A percentile compares a stretch with the other conserved stretches of the same genome.
Evolutionary conservation across 495 filamentous ascomycete species (phyloP).

Genomic region (Polyplosphaeria fusca): DNA sequence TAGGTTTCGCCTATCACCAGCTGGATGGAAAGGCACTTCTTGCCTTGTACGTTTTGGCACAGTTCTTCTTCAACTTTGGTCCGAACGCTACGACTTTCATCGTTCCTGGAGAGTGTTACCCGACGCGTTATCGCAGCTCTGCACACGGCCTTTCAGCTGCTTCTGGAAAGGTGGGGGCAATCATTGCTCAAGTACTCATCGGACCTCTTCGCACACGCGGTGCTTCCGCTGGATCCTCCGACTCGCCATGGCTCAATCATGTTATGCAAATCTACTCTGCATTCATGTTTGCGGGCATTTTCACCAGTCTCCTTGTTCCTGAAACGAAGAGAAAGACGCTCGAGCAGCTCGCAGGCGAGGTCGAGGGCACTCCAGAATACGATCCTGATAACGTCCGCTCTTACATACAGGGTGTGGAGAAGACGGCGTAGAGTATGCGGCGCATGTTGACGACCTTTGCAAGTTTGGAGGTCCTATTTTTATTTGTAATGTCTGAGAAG

Average conservation of each 20-base stretch:
- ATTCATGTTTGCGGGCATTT: slow-evolving; percentile 26
- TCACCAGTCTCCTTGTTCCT: slow-evolving; percentile 18
- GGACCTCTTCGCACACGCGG: slow-evolving; percentile 15
- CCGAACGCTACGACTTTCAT: slow-evolving; percentile 93
- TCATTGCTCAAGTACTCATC: slow-evolving; percentile 54
- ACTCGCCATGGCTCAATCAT: slow-evolving; percentile 23
- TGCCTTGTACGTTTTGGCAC: slow-evolving; percentile 71
- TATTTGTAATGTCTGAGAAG: too few species aligned
- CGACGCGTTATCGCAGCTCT: slow-evolving; percentile 79
- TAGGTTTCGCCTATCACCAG: slow-evolving; percentile 36
- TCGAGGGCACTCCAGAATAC: slow-evolving; percentile 23
- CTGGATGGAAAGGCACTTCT: slow-evolving; percentile 49
- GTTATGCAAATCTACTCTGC: slow-evolving; percentile 27
- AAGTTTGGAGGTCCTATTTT: too few species aligned
- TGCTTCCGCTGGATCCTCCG: neutral
- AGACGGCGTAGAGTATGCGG: neutral
- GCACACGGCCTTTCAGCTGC: slow-evolving; percentile 83
- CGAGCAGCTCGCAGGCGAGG: slow-evolving; percentile 22
- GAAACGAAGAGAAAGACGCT: slow-evolving; percentile 26
- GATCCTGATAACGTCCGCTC: slow-evolving; percentile 11
- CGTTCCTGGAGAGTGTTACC: slow-evolving; percentile 85
- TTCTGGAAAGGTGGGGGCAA: slow-evolving; percentile 68
- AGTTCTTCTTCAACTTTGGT: slow-evolving; percentile 86
- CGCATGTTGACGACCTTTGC: too few species aligned
- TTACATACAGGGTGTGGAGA: neutral